Base-by-base conservation (phyloP, 441 rosid species). In the Capsella rubella region DNA sequence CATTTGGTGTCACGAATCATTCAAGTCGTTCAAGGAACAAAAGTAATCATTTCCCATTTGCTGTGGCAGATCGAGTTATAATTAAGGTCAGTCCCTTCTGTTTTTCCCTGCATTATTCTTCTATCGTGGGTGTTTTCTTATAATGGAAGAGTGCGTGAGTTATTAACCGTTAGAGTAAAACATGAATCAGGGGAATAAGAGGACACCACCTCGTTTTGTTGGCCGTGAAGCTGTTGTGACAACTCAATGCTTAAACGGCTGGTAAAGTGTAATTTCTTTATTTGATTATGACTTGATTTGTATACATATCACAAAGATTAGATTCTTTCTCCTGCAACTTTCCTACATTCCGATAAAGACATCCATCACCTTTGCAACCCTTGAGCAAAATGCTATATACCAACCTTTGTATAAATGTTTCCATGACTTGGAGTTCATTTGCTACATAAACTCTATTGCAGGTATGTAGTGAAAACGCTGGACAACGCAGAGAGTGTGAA, bases 401-500 rank as follows among this genome's bases (percentile, higher is more conserved):
- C 71, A 14, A 50, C 37, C 70, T 82, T 73, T 21, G 60, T 67
- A 67, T 55, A 58, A 51, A 5, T 62, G 75, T 81, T 73, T 82
- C 8, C 3, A 8, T 57, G 28, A 60, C 21, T 14, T 31, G 8
- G 55, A 35, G 21, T 45, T 54, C 43, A 53, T 53, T 67, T 67
- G n/a, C 52, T 66, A 14, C 49, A 67, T 51, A 79, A 27, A 8
- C 66, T 64, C 47, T 64, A 27, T 46, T 74, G 52, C 82, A 91
- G 98, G 98, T 94, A 94, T 72, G 97, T 94, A 59, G 98, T 91
- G 79, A 94, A 94, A 81, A 94, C 97, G 39, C 71, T 94, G 76
- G 99, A 94, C 80, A 94, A 94, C 59, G 99, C 99, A 29, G 99
- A 90, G 85, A 90, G 99, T 78, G 99, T 95, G 6, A 95, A 95